Base-by-base conservation (phyloP, 2,329 filamentous ascomycete genomes). In the Curvularia lunata region DNA sequence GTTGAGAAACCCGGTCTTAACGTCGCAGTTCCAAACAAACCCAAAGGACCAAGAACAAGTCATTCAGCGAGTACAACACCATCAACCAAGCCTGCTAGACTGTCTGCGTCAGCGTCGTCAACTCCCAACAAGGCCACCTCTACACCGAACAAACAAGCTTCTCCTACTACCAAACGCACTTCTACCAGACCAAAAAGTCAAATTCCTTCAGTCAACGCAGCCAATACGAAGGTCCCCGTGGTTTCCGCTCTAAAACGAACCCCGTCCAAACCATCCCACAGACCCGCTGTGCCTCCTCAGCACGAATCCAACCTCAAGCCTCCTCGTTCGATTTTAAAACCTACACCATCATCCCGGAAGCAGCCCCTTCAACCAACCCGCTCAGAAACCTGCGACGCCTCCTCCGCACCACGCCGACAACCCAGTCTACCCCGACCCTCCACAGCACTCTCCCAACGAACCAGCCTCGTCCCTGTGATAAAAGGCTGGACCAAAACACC, bases 391-490 rank as follows among this genome's bases (percentile, higher is more conserved):
- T 48, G 46, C 18, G 32, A 50, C 8, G 48, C 49, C 1, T 21
- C 43, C 0, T n/a, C 43, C 0, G 55, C 55, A 21, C 53, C 47
- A 9, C 28, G 28, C 34, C 34, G 7, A 5, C 60, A 55, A 38
- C 47, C 54, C 7, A 37, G 43, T 9, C 25, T 58, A 23, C 38
- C 61, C 21, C 54, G 25, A 8, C 25, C 8, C 7, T 19, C 56
- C 5, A n/a, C 32, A 1, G 27, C 7, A 16, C 3, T 16, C 1
- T 6, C 40, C 4, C 25, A 40, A 19, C 16, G 38, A 19, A 45
- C 48, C 0, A 25, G 25, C 4, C 47, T 51, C 12, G 37, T 52
- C 3, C 27, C 27, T 2, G 32, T 7, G 25, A 19, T 28, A 25
- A 21, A 10, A 16, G 2, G 28, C 2, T 42, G 5, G 19, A 6